Conservation (phyloP, 805 yeast genomes). For the Candida chilensis region DNA sequence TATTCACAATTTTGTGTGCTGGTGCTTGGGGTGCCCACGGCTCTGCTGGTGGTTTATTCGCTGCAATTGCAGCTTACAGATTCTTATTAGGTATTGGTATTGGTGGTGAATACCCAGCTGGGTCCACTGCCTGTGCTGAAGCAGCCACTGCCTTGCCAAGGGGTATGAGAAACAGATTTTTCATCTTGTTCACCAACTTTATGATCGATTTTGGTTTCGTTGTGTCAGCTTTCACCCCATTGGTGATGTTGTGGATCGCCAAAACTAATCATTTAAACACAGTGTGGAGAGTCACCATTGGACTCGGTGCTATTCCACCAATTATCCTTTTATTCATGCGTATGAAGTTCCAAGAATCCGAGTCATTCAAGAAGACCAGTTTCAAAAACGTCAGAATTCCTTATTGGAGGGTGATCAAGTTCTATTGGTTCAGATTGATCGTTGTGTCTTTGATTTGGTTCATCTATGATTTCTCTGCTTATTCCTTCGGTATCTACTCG, state of each 20-base stretch:
- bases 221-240: constrained; percentile 72
- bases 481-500: constrained; percentile 83
- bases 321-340: constrained; percentile 69
- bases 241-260: constrained; percentile 81
- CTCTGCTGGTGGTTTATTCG: constrained; percentile 69
- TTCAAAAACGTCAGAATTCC: constrained; percentile 63
- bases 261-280: constrained; percentile 59
- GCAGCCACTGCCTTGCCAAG: constrained; percentile 70
- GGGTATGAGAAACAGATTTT: constrained; percentile 85
- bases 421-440: constrained; percentile 73
- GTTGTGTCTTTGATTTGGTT: constrained; percentile 82
- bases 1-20: constrained; percentile 72
- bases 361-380: constrained; percentile 58
- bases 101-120: constrained; percentile 93
- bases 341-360: constrained; percentile 65
- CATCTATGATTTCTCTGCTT: constrained; percentile 79
- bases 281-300: constrained; percentile 89
- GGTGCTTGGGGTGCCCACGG: constrained; percentile 79
- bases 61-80: constrained; percentile 77
- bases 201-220: constrained; percentile 89
- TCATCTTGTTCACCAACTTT: constrained; percentile 79
- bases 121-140: constrained; percentile 90
- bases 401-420: constrained; percentile 58
- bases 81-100: constrained; percentile 86
- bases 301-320: constrained; percentile 88